Evolutionary conservation across 78 protist genomes (phyloP), one percentile per base, ranked within the genome.

Genomic region (Dictyostelium discoideum): DNA sequence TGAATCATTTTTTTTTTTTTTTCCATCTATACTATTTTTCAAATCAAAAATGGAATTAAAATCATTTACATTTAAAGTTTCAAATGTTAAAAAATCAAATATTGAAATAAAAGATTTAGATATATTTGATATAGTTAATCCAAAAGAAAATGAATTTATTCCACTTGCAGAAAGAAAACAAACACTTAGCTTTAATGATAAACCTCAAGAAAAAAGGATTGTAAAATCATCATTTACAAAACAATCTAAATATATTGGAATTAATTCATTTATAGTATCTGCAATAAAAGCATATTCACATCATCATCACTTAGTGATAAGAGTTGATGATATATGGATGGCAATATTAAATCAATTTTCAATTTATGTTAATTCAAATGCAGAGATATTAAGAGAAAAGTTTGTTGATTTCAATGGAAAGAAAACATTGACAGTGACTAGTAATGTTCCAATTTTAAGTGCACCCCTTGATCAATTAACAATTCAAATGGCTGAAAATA

Each of bases 251-350:
- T 50, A 50, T 50, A 50, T 50, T 50, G 76, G 76, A 11, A 67
- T 24, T 24, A 67, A 67, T 67, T 67, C 76, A 67, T 72, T 87
- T 29, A 14, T 87, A 32, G 11, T 42, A 4, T 32, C 87, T 32
- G 72, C 39, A 42, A 85, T 84, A 1, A 81, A 40, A 4, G 88
- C 92, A 10, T 87, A 87, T 54, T 50, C 60, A 50, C 60, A 10
- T 50, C 93, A 88, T 37, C 84, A 74, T 10, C 65, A 84, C 2
- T 37, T 88, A 5, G 26, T 88, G 6, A 60, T 88, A 24, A 46
- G 81, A 72, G 92, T 86, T 10, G 81, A 88, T 40, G 93, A 88
- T 48, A 46, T 88, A 42, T 88, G 93, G 92, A 72, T 80, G 18
- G 92, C 92, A 20, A 87, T 87, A 24, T 32, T 72, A 77, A 40